Conservation (phyloP, 192 early-diverging fungal genomes). For the Phycomyces blakesleeanus region DNA sequence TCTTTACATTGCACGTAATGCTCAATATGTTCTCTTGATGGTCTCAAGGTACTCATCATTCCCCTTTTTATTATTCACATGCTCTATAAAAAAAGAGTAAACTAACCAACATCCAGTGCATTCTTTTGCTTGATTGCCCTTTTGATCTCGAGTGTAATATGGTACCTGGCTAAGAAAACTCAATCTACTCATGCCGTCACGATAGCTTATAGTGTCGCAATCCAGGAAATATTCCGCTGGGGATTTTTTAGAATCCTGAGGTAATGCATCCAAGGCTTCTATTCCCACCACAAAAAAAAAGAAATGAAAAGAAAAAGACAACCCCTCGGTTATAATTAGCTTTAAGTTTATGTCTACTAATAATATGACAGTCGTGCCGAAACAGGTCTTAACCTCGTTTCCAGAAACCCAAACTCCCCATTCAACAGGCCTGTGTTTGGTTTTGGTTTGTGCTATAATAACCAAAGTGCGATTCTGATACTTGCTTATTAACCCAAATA, state of each 20-base stretch:
- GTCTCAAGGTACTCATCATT: constrained; percentile 58
- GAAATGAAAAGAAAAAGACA: too few relatives aligned
- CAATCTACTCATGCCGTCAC: constrained; percentile 42
- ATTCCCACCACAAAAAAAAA: too few relatives aligned
- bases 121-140: constrained; percentile 82
- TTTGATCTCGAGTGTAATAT: constrained; percentile 67
- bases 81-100: background rate
- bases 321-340: too few relatives aligned
- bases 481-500: background rate
- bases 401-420: constrained; percentile 59
- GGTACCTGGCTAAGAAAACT: constrained; percentile 50
- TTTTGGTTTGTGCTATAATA: constrained; percentile 42
- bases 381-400: constrained; percentile 56
- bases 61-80: background rate
- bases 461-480: too few relatives aligned
- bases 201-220: constrained; percentile 54
- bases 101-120: constrained; percentile 45
- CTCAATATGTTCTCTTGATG: constrained; percentile 67
- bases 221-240: constrained; percentile 71
- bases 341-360: background rate
- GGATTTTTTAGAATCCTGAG: constrained; percentile 54
- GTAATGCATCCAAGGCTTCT: constrained; percentile 22
- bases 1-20: constrained; percentile 59
- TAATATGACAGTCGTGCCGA: constrained; percentile 57
- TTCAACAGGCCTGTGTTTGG: constrained; percentile 60